phyloP scores from a whole-genome alignment of 2,329 filamentous ascomycete genomes.

The Neodidymelliopsis sp. region DNA sequence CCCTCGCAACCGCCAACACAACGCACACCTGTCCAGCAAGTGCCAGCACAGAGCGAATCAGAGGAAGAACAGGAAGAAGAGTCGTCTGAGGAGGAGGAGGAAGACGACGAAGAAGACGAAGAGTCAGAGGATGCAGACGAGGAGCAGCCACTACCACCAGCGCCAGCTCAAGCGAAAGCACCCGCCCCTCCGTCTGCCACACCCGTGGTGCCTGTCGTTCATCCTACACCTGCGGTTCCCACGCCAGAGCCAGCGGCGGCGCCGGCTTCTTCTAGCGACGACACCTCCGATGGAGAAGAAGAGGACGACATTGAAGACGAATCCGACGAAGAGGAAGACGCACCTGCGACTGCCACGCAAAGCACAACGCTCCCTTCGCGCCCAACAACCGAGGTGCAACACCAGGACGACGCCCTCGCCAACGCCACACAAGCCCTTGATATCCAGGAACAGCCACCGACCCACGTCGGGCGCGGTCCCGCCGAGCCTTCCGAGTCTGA shows the following conservation, averaged over 20 bases:
- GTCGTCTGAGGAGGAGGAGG: conserved; percentile 14
- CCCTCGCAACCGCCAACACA: conserved; percentile 22
- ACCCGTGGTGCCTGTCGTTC: neutral
- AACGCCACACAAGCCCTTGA: conserved; percentile 29
- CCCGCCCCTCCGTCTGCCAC: neutral
- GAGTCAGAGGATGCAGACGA: conserved; percentile 12
- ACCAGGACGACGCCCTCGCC: conserved; percentile 22
- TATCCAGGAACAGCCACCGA: conserved; percentile 20
- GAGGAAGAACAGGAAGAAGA: conserved; percentile 31
- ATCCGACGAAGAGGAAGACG: conserved; percentile 37
- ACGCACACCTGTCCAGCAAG: conserved; percentile 14
- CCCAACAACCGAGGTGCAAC: conserved; percentile 8
- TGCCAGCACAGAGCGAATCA: conserved; percentile 18
- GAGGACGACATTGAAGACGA: conserved; percentile 18
- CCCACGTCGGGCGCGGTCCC: conserved; percentile 20
- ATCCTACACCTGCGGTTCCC: neutral
- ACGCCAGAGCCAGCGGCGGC: neutral
- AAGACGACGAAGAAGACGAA: conserved; percentile 14
- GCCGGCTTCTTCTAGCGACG: conserved; percentile 11
- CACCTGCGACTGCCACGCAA: conserved; percentile 45
- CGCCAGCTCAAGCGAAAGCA: conserved; percentile 12
- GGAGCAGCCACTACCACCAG: too few relatives aligned
- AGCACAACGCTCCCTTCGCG: conserved; percentile 17
- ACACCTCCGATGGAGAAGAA: conserved; percentile 11
- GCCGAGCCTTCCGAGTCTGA: conserved; percentile 23